Percentiles rank a stretch among this genome's conserved stretches.
phyloP scores from a whole-genome alignment of 306 rosid genomes.

The Abrus precatorius region DNA sequence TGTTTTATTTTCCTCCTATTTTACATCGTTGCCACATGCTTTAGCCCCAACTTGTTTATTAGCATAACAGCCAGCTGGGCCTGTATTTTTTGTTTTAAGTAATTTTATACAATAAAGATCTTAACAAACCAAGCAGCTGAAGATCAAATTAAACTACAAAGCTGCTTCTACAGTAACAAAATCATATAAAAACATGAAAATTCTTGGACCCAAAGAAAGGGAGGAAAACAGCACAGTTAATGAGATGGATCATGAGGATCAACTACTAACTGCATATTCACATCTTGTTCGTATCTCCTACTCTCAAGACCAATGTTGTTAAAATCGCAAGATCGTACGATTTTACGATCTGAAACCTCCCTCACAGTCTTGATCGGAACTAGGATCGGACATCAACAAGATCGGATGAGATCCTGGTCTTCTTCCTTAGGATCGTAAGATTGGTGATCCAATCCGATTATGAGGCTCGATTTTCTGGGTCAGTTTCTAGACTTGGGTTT shows the following conservation, averaged over 20 bases:
- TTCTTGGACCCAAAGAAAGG: neutral
- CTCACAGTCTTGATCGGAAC: no score
- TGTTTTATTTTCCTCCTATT: slow-evolving; percentile 8
- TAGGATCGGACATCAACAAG: no score
- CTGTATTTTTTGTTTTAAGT: neutral
- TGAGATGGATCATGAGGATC: neutral
- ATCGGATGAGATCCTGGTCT: no score
- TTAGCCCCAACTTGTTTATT: slow-evolving; percentile 13
- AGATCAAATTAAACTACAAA: slow-evolving; percentile 19
- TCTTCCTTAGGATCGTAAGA: no score
- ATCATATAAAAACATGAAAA: neutral
- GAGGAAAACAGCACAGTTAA: neutral
- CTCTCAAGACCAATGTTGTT: neutral
- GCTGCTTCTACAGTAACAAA: neutral
- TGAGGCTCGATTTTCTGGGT: no score
- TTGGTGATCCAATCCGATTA: no score
- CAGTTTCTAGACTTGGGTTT: no score
- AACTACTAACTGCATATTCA: neutral
- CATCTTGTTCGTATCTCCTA: slow-evolving; percentile 33
- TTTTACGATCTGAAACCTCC: no score
- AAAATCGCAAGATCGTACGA: no score
- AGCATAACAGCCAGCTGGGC: neutral
- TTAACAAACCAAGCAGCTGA: neutral
- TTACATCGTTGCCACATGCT: slow-evolving; percentile 13
- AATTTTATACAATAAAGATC: neutral